phyloP scores from a whole-genome alignment of 2,329 filamentous ascomycete species.

The Trichoderma harzianum region DNA sequence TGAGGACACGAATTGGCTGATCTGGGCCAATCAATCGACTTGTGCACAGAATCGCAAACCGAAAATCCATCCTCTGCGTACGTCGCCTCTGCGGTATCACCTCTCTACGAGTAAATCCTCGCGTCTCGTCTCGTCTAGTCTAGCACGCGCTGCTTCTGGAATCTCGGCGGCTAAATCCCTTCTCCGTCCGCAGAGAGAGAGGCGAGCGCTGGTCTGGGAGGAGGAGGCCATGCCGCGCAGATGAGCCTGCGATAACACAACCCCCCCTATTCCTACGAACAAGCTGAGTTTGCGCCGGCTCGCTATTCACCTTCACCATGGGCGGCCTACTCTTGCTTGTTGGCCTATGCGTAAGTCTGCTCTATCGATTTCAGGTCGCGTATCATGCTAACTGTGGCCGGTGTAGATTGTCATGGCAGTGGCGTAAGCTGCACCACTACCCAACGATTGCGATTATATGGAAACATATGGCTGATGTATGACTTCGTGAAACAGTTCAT shows the following conservation, averaged over 20 bases:
- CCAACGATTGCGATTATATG: neutral
- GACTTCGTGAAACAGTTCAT: slow-evolving; percentile 61
- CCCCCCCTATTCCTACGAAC: slow-evolving; percentile 12
- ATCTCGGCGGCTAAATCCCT: neutral
- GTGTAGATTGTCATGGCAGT: slow-evolving; percentile 55
- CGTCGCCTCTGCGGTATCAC: neutral
- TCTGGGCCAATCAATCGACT: slow-evolving; percentile 14
- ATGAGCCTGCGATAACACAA: slow-evolving; percentile 14
- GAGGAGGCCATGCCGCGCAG: slow-evolving; percentile 17
- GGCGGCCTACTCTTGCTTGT: slow-evolving; percentile 18
- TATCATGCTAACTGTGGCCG: neutral
- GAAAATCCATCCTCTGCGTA: neutral
- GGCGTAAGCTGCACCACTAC: slow-evolving; percentile 43
- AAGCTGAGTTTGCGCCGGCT: slow-evolving; percentile 17
- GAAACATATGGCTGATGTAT: neutral
- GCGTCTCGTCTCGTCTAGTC: neutral
- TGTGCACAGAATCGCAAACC: slow-evolving; percentile 14
- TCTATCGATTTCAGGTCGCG: neutral
- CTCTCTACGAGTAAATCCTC: neutral
- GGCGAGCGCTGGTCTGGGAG: slow-evolving; percentile 1
- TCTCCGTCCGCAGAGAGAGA: neutral
- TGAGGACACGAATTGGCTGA: slow-evolving; percentile 17
- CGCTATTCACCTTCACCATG: slow-evolving; percentile 19
- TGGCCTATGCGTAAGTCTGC: slow-evolving; percentile 19
- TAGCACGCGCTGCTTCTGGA: neutral